These are phyloP conservation scores for Trypethelium eluteriae DNA, from an alignment of 495 filamentous ascomycete genomes.

Conservation along the genomic window DNA sequence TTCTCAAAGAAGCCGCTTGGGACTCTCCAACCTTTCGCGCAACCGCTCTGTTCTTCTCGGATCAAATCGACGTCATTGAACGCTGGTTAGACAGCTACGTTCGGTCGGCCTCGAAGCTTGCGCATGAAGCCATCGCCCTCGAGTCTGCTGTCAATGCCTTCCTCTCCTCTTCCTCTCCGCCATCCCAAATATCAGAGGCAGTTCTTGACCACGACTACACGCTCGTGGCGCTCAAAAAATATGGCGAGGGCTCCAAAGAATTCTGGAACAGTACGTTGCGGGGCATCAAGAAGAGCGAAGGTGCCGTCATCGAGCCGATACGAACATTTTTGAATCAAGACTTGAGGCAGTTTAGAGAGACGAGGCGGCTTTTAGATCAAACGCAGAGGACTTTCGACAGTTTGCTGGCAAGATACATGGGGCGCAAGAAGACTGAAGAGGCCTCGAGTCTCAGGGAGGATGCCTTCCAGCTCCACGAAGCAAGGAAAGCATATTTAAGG, in stretches of 20 bases:
- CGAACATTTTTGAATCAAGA: constrained; percentile 67
- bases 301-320: constrained; percentile 71
- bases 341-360: constrained; percentile 64
- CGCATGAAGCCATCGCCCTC: constrained; percentile 60
- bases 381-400: constrained; percentile 77
- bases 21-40: constrained; percentile 94
- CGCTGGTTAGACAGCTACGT: constrained; percentile 87
- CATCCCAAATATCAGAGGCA: constrained; percentile 64
- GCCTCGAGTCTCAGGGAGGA: constrained; percentile 84
- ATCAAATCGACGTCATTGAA: constrained; percentile 86
- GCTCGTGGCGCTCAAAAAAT: constrained; percentile 70
- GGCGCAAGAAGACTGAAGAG: constrained; percentile 88
- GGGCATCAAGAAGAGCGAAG: constrained; percentile 66
- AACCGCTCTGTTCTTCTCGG: constrained; percentile 76
- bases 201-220: constrained; percentile 94
- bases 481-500: constrained; percentile 81
- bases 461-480: constrained; percentile 92
- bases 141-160: constrained; percentile 67
- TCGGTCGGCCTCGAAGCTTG: constrained; percentile 67
- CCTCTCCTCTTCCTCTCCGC: constrained; percentile 60
- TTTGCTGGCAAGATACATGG: constrained; percentile 67
- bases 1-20: constrained; percentile 86
- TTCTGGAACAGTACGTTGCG: constrained; percentile 72
- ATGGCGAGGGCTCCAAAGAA: constrained; percentile 76
- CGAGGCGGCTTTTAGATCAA: constrained; percentile 63